These are phyloP conservation scores for Alternaria consortialis DNA, from an alignment of 2,329 filamentous ascomycete genomes.

Conservation along the genomic window DNA sequence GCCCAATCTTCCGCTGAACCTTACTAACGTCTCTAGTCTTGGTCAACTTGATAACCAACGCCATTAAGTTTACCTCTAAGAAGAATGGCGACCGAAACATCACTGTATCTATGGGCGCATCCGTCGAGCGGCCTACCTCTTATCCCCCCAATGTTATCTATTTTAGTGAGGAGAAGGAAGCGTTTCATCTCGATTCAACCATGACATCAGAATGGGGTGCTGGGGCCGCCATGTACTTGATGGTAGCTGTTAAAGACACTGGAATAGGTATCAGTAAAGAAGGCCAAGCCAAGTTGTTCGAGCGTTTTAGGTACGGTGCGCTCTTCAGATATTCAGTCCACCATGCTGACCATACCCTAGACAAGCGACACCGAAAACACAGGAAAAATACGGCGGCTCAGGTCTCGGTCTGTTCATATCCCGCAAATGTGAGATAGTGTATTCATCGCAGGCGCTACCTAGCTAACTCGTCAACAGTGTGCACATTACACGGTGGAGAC, in stretches of 20 bases:
- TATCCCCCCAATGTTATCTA: slow-evolving; percentile 58
- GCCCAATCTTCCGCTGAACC: rapidly evolving
- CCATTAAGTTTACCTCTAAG: slow-evolving; percentile 57
- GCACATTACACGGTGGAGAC: slow-evolving; percentile 51
- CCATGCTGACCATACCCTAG: slow-evolving; percentile 21
- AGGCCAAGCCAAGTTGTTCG: slow-evolving; percentile 54
- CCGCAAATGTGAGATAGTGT: slow-evolving; percentile 41
- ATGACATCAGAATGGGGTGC: slow-evolving; percentile 53
- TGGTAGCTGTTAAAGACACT: slow-evolving; percentile 56
- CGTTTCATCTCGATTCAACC: slow-evolving; percentile 54
- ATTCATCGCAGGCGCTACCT: too few relatives aligned
- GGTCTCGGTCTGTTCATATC: slow-evolving; percentile 51
- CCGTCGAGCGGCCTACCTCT: slow-evolving; percentile 47
- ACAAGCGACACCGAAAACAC: slow-evolving; percentile 52
- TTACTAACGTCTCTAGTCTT: slow-evolving; percentile 45
- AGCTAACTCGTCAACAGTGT: slow-evolving; percentile 30
- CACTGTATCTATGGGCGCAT: slow-evolving; percentile 54
- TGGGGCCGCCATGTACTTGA: slow-evolving; percentile 53
- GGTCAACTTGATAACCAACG: slow-evolving; percentile 57
- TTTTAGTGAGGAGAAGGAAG: slow-evolving; percentile 49
- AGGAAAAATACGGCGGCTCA: slow-evolving; percentile 55
- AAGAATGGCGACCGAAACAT: slow-evolving; percentile 52
- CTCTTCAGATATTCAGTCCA: neutral
- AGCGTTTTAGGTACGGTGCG: slow-evolving; percentile 51
- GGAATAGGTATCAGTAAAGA: slow-evolving; percentile 54